Evolutionary conservation across 371 early-diverging fungal species (phyloP), one percentile per base, ranked within the genome.

Genomic region (Mucor velutinosus): DNA sequence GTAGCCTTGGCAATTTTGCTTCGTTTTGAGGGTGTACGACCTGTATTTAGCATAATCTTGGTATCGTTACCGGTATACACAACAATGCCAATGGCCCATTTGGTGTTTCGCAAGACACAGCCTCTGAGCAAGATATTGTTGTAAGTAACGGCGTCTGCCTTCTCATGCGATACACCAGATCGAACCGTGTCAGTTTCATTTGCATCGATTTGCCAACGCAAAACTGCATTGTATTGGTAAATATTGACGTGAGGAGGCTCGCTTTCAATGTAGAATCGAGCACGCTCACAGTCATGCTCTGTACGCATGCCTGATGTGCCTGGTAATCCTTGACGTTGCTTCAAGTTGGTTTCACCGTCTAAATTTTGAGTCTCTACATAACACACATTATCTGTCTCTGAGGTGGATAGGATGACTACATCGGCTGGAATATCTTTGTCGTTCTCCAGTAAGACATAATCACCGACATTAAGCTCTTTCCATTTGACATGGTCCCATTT

Each of bases 341-440:
- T 95, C 29, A 94, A 78, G 72, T 94, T 94, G 11, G 92, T 90
- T 74, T 96, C 96, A 35, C 96, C 96, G 75, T 96, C 94, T 49
- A 96, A 73, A 67, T 92, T 92, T 59, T 89, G 89, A 5, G 96
- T 94, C 62, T 95, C 94, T 8, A 94, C 81, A 77, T 88, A 95
- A 69, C 90, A 90, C 33, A 90, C 68, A 7, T 83, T 84, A 55
- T 84, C 87, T 1, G 72, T 75, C 65, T 93, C 90, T 14, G 89
- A 86, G 1, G 90, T 87, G 1, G 90, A 85, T 7, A 94, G 67
- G n/a, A 93, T 82, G 0, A 90, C 71, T 5, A 91, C 73, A 76
- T 97, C 95, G 17, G 94, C 94, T 2, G 99, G 99, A 0, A 99
- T 89, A 70, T 93, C 84, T 37, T 98, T 92, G 73, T 98, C 89